Base-by-base conservation (phyloP, 306 rosid genomes). In the Styphnolobium japonicum region DNA sequence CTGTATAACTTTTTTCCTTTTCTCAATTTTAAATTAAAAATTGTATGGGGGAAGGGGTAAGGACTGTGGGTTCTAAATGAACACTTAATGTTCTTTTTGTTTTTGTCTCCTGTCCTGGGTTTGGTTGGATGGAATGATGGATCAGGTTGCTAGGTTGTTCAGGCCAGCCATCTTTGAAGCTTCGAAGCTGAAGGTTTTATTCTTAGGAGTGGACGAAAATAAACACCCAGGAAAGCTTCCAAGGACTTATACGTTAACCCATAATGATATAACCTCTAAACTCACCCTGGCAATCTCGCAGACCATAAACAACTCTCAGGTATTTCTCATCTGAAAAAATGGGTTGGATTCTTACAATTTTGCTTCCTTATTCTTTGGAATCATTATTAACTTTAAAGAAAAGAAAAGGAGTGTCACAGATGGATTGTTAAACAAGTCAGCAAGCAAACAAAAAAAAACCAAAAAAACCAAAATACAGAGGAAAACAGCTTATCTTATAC, bases 211-310 rank as follows among this genome's bases (percentile, higher is more conserved):
- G 5, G 94, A 86, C 48, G 80, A 88, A 75, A 80, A 85, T 76
- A 89, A 93, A 37, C 97, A 93, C 64, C 97, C 96, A 2, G 91
- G 85, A 10, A 82, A 86, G 27, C 86, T 88, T 78, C 94, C 88
- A 0, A 90, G 97, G 67, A 89, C 91, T 42, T 93, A 89, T 39
- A 93, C 97, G 2, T 88, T 93, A n/a, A 89, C 96, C 9, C 97
- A 93, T 16, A 84, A 91, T 80, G 97, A 90, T 42, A 45, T 93
- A 0, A 90, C 91, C 61, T 89, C 94, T 46, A 90, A 84, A 25
- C 84, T 90, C 82, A 92, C 96, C 18, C 83, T 92, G 6, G 92
- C 93, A 1, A 87, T 92, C 80, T 90, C 97, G 0, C 91, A 86
- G 9, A 77, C 88, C 25, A 86, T 85, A 27, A 82, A 93, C 91